Percentiles rank a stretch among this genome's conserved stretches.
Evolutionary conservation across 345 rosid genomes (phyloP).

Genomic region (Eucalyptus guilfoylei): DNA sequence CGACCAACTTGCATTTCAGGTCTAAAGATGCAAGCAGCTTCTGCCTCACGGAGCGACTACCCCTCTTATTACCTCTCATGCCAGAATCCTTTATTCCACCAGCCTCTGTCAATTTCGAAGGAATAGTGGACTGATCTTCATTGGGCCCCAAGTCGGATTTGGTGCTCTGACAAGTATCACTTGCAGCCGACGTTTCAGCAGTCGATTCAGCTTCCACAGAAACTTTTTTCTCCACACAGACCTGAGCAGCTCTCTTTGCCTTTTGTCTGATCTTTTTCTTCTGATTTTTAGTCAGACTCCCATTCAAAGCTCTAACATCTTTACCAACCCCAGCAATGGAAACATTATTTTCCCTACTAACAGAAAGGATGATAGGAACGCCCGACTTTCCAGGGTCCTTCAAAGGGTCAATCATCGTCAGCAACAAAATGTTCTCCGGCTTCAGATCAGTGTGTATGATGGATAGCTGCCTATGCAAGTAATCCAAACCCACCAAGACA

Average conservation of each 20-base stretch:
- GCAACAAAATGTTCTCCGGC: conserved; percentile 55
- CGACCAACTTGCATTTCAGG: conserved; percentile 59
- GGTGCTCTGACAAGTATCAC: conserved; percentile 5
- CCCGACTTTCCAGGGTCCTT: conserved; percentile 46
- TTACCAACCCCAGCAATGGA: conserved; percentile 11
- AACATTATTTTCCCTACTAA: conserved; percentile 17
- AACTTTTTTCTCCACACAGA: conserved; percentile 31
- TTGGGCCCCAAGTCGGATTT: conserved; percentile 7
- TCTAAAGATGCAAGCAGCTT: conserved; percentile 35
- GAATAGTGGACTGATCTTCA: conserved; percentile 23
- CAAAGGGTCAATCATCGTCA: conserved; percentile 47
- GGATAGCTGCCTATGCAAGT: conserved; percentile 65
- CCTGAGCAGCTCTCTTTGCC: conserved; percentile 48
- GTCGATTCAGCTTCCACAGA: conserved; percentile 16
- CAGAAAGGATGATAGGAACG: conserved; percentile 29
- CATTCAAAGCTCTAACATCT: conserved; percentile 18
- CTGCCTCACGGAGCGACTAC: conserved; percentile 31
- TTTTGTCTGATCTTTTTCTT: conserved; percentile 52
- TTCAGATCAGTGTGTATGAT: conserved; percentile 67
- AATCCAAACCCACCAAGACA: conserved; percentile 52
- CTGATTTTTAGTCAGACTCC: conserved; percentile 41
- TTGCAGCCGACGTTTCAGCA: conserved; percentile 21
- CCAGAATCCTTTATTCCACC: conserved; percentile 21
- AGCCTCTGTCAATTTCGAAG: conserved; percentile 18
- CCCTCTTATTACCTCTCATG: conserved; percentile 27